Conservation (phyloP, 352 stramenopile genomes). For the Globisporangium rhizosaccharum region DNA sequence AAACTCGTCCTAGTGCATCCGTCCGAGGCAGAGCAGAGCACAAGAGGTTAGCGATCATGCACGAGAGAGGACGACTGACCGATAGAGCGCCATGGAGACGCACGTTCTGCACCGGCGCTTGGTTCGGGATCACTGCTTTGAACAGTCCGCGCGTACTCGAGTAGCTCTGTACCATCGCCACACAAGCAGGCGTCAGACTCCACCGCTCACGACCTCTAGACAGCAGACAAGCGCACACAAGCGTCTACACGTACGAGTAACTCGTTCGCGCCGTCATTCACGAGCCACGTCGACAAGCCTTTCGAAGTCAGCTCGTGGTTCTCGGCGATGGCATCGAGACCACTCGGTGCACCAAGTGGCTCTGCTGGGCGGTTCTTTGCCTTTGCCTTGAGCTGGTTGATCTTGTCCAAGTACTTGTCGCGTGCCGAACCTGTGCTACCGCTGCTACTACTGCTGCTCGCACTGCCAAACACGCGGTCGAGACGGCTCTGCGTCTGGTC, state of each 20-base stretch:
- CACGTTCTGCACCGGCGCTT: constrained; percentile 48
- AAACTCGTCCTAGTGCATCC: constrained; percentile 47
- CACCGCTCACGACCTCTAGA: too few species aligned
- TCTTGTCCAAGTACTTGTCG: constrained; percentile 76
- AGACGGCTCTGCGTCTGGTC: constrained; percentile 5
- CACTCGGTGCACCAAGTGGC: background rate
- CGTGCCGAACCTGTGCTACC: constrained; percentile 20
- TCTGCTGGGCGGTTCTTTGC: constrained; percentile 22
- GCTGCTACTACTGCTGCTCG: background rate
- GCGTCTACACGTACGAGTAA: constrained; percentile 28
- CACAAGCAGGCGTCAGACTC: background rate
- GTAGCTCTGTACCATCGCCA: constrained; percentile 38
- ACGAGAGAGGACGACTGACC: background rate
- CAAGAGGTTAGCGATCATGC: background rate
- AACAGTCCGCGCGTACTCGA: constrained; percentile 49
- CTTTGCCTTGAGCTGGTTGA: constrained; percentile 66
- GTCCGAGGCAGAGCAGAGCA: background rate
- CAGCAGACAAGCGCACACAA: background rate
- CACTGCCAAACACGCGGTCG: background rate
- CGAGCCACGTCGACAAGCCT: constrained; percentile 63
- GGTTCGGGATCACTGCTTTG: constrained; percentile 52
- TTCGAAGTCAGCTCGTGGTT: constrained; percentile 30
- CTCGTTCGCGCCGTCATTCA: constrained; percentile 69
- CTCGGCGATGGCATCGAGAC: constrained; percentile 21
- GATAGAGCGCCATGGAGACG: background rate